Conservation (phyloP, 2,329 filamentous ascomycete species). For the Fusarium drepaniforme region DNA sequence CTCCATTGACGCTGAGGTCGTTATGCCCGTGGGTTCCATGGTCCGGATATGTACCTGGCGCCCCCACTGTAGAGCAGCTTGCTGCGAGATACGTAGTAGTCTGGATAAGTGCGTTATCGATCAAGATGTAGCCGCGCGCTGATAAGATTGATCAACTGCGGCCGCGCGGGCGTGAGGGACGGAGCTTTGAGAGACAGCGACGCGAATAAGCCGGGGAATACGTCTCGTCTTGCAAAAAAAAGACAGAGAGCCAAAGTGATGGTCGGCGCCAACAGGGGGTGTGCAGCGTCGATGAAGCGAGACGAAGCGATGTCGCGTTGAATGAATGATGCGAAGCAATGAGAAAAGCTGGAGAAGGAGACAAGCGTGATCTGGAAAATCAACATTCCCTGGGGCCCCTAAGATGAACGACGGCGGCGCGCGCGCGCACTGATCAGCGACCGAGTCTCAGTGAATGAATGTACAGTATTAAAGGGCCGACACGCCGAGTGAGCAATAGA, state of each 20-base stretch:
- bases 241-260: not conserved
- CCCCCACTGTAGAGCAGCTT: not conserved
- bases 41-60: not conserved
- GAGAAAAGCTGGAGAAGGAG: slow-evolving; percentile 6
- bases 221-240: not conserved
- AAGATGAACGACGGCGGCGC: slow-evolving; percentile 22
- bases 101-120: not conserved
- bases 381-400: not conserved
- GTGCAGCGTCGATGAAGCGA: not conserved
- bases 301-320: not conserved
- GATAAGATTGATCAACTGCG: not conserved
- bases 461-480: slow-evolving; percentile 17
- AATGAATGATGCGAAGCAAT: slow-evolving; percentile 6
- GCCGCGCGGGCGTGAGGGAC: not conserved
- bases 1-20: slow-evolving; percentile 55
- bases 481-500: slow-evolving; percentile 19
- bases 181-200: not conserved
- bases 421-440: slow-evolving; percentile 23
- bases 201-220: not conserved
- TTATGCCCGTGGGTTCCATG: not conserved
- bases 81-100: not conserved
- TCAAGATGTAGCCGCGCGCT: slow-evolving; percentile 5
- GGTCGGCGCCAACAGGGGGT: not conserved
- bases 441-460: slow-evolving; percentile 15
- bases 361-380: slow-evolving; percentile 24